These are phyloP conservation scores for Arachis monticola DNA, from an alignment of 331 rosid genomes.

Conservation along the genomic window DNA sequence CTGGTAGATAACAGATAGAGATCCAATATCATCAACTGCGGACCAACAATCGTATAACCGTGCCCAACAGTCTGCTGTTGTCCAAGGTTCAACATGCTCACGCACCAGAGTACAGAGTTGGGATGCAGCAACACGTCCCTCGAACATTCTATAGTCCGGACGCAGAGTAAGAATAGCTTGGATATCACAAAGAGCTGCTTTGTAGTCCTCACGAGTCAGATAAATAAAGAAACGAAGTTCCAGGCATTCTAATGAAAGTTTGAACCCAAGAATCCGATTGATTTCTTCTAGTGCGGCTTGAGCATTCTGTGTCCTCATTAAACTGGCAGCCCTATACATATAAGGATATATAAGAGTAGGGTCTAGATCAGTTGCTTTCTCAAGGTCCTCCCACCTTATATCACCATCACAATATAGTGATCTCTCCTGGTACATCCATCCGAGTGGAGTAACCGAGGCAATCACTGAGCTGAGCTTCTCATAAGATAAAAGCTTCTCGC, in stretches of 20 bases:
- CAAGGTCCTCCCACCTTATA: constrained; percentile 75
- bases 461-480: constrained; percentile 73
- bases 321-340: constrained; percentile 79
- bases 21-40: constrained; percentile 92
- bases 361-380: constrained; percentile 80
- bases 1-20: constrained; percentile 91
- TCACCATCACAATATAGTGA: constrained; percentile 77
- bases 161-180: constrained; percentile 87
- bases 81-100: constrained; percentile 92
- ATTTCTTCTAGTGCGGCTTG: constrained; percentile 84
- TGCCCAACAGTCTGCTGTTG: constrained; percentile 93
- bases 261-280: constrained; percentile 84
- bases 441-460: constrained; percentile 64
- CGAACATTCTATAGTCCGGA: constrained; percentile 88
- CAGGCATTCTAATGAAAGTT: constrained; percentile 91
- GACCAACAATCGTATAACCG: constrained; percentile 93
- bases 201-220: constrained; percentile 84
- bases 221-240: constrained; percentile 85
- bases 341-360: constrained; percentile 93
- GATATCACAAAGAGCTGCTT: constrained; percentile 83
- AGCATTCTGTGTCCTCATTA: constrained; percentile 74
- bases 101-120: constrained; percentile 84
- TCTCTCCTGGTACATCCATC: constrained; percentile 96
- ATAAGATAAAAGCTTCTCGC: constrained; percentile 68
- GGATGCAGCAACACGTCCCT: constrained; percentile 88